Base-by-base conservation (phyloP, 768 basidiomycete species). In the Amanita rubescens region DNA sequence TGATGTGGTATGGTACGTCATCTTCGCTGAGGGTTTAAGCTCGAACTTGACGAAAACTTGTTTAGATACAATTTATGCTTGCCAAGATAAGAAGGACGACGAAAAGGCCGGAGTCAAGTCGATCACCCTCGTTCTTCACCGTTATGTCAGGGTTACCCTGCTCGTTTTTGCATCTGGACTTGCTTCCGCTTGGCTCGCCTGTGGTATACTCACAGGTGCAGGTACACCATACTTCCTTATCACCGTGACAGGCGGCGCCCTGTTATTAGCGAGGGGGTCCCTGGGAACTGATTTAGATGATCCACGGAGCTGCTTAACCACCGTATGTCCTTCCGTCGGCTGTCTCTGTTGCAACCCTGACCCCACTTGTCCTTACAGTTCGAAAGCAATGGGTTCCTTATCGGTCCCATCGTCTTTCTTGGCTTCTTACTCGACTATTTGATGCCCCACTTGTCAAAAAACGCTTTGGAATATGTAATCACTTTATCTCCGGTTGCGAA, bases 81-180 rank as follows among this genome's bases (percentile, higher is more conserved):
- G 76, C 62, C 70, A 81, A 70, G 81, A 82, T 66, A 75, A 75
- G 57, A 63, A 68, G 35, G 82, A 84, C 67, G 80, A 82, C 64
- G 60, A 74, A 33, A 63, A 70, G 34, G 79, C 72, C 17, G 77
- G 78, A 32, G 73, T 82, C 55, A 75, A 79, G 62, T 81, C 79
- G 8, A 81, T 75, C 49, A 79, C 80, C 3, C 66, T 82, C 38
- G 70, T 80, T 22, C 78, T 82, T 59, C 76, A 74, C 2, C 59
- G 66, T 8, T 59, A 66, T 22, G 71, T 78, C 12, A 65, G 72
- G 20, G 68, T 70, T 1, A 68, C 79, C 55, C 71, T 81, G 27
- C 56, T 71, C 17, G 51, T 60, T 46, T 75, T 81, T 58, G 71
- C 73, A 0, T 51, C 67, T 1, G 55, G 61, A 1, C 76, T 80